Conservation (phyloP, 2,329 filamentous ascomycete genomes). For the Ramularia collo-cygni region DNA sequence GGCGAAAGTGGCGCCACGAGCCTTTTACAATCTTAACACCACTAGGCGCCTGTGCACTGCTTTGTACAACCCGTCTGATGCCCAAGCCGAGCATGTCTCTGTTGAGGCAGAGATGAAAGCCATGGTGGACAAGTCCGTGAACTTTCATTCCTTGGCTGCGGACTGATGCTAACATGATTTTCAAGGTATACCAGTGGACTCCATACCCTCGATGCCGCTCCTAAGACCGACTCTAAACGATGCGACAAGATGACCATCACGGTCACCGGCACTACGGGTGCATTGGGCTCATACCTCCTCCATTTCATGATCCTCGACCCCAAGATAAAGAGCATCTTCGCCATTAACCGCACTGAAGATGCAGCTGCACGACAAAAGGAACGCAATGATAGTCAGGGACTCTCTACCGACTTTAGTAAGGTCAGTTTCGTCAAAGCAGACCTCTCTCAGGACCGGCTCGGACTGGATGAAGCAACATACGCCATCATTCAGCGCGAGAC, state of each 20-base stretch:
- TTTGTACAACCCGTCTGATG: too few relatives aligned
- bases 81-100: too few relatives aligned
- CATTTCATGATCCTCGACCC: slow-evolving; percentile 23
- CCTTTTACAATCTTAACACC: too few relatives aligned
- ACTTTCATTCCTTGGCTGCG: too few relatives aligned
- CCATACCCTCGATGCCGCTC: too few relatives aligned
- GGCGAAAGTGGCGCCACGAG: too few relatives aligned
- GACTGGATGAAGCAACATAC: slow-evolving; percentile 20
- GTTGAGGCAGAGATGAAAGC: too few relatives aligned
- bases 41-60: too few relatives aligned
- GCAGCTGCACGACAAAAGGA: slow-evolving; percentile 18
- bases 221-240: too few relatives aligned
- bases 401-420: slow-evolving; percentile 20
- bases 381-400: slow-evolving; percentile 19
- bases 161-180: too few relatives aligned
- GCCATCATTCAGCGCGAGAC: slow-evolving; percentile 16
- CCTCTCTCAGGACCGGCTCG: slow-evolving; percentile 21
- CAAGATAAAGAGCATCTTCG: slow-evolving; percentile 25
- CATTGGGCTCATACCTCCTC: slow-evolving; percentile 31
- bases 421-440: slow-evolving; percentile 23
- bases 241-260: slow-evolving; percentile 15
- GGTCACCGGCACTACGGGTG: slow-evolving; percentile 32
- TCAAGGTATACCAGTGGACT: too few relatives aligned
- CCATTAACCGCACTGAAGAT: slow-evolving; percentile 25
- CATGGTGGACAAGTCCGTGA: too few relatives aligned